A percentile compares a stretch with the other conserved stretches of the same genome.
Conservation (phyloP, 2,329 filamentous ascomycete genomes). For the Truncatella angustata region DNA sequence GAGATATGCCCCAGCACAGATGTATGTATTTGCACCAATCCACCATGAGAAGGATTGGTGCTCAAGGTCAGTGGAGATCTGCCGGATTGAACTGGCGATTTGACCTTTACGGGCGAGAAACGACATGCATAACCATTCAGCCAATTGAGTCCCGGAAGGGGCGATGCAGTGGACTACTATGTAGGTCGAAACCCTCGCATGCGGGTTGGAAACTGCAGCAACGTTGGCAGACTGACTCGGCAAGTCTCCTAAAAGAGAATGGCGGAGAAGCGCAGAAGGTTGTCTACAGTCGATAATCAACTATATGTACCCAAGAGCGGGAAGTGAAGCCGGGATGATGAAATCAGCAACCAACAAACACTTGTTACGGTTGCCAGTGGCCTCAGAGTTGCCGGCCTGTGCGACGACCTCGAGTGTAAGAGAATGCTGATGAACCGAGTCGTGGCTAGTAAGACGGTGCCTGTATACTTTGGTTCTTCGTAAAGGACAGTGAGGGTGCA, state of each 20-base stretch:
- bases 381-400: background rate
- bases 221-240: constrained; percentile 27
- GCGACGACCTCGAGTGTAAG: no score
- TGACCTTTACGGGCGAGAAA: constrained; percentile 40
- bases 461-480: background rate
- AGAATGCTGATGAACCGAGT: no score
- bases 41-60: constrained; percentile 20
- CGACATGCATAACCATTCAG: constrained; percentile 47
- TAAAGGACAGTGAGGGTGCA: background rate
- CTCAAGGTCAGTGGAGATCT: constrained; percentile 29
- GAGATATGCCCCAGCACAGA: constrained; percentile 17
- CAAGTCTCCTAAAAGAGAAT: constrained; percentile 29
- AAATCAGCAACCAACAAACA: constrained; percentile 26
- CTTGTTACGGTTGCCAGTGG: background rate
- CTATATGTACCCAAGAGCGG: constrained; percentile 22
- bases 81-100: constrained; percentile 31
- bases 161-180: constrained; percentile 31
- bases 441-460: no score
- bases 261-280: constrained; percentile 21
- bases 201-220: constrained; percentile 34
- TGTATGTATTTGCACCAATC: constrained; percentile 20
- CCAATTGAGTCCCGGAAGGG: constrained; percentile 37
- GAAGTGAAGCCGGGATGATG: constrained; percentile 23
- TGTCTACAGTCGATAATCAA: constrained; percentile 7
- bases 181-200: constrained; percentile 33